These are phyloP conservation scores for Sequoia sempervirens DNA, from an alignment of 75 land plant genomes.

Conservation along the genomic window DNA sequence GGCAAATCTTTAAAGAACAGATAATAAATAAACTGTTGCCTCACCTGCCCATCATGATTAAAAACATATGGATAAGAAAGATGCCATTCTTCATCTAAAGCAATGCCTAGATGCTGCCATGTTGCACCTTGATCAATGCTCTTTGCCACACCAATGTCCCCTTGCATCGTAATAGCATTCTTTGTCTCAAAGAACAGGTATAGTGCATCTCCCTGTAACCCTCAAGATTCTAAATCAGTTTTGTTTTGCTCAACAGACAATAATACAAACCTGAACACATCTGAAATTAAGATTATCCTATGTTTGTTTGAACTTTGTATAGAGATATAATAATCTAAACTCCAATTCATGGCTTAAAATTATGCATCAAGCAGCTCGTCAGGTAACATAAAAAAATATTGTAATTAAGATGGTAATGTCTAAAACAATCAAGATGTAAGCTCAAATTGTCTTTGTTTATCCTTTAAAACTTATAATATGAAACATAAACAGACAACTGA, in stretches of 20 bases:
- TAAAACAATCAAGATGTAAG: background rate
- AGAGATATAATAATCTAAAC: background rate
- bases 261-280: background rate
- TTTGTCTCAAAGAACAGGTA: slow-evolving; percentile 92
- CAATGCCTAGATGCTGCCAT: slow-evolving; percentile 77
- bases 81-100: slow-evolving; percentile 90
- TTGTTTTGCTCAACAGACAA: background rate
- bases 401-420: background rate
- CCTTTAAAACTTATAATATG: background rate
- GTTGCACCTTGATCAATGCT: slow-evolving; percentile 78
- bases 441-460: background rate
- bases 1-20: background rate
- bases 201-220: slow-evolving; percentile 48
- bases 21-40: background rate
- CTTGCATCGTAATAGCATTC: slow-evolving; percentile 77
- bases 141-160: slow-evolving; percentile 90
- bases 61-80: slow-evolving; percentile 89
- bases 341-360: background rate
- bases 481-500: background rate
- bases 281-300: background rate
- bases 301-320: background rate
- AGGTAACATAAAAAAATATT: background rate
- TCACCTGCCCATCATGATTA: slow-evolving; percentile 59
- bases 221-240: slow-evolving; percentile 6
- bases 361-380: background rate